Conservation (phyloP, 805 yeast genomes). For the Millerago galiae region DNA sequence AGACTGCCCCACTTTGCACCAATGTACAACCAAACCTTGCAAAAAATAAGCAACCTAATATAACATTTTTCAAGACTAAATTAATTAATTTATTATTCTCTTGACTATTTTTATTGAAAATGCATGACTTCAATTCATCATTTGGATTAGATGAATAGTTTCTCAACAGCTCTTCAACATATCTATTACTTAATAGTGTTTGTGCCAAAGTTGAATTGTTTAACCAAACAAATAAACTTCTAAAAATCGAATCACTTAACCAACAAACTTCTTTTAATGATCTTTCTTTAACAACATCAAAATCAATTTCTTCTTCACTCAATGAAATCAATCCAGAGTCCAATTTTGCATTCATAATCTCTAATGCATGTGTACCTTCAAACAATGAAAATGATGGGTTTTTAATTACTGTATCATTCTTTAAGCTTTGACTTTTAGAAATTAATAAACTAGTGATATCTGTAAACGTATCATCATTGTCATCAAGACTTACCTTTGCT, state of each 20-base stretch:
- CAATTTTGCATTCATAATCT: slow-evolving; percentile 60
- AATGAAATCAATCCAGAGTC: slow-evolving; percentile 70
- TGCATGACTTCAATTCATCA: slow-evolving; percentile 9
- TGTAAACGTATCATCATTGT: neutral
- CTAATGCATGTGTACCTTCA: slow-evolving; percentile 86
- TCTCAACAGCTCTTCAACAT: slow-evolving; percentile 53
- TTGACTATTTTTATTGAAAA: neutral
- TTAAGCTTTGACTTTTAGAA: slow-evolving; percentile 30
- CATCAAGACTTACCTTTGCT: neutral
- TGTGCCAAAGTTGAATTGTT: slow-evolving; percentile 69
- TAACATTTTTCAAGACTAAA: slow-evolving; percentile 42
- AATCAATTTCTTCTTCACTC: slow-evolving; percentile 36
- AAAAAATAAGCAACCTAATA: slow-evolving; percentile 48
- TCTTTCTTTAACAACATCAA: slow-evolving; percentile 36
- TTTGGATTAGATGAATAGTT: slow-evolving; percentile 28
- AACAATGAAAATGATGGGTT: slow-evolving; percentile 56
- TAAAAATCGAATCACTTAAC: slow-evolving; percentile 47
- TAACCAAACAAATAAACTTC: slow-evolving; percentile 65
- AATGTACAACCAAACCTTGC: slow-evolving; percentile 41
- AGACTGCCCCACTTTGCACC: slow-evolving; percentile 51
- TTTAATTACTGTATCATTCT: slow-evolving; percentile 52
- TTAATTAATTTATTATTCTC: slow-evolving; percentile 32
- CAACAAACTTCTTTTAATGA: slow-evolving; percentile 38
- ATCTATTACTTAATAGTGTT: slow-evolving; percentile 69
- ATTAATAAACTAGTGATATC: slow-evolving; percentile 57